Evolutionary conservation across 2,329 filamentous ascomycete species (phyloP), one percentile per base, ranked within the genome.

Genomic region (Ceratocystis alfenasii): DNA sequence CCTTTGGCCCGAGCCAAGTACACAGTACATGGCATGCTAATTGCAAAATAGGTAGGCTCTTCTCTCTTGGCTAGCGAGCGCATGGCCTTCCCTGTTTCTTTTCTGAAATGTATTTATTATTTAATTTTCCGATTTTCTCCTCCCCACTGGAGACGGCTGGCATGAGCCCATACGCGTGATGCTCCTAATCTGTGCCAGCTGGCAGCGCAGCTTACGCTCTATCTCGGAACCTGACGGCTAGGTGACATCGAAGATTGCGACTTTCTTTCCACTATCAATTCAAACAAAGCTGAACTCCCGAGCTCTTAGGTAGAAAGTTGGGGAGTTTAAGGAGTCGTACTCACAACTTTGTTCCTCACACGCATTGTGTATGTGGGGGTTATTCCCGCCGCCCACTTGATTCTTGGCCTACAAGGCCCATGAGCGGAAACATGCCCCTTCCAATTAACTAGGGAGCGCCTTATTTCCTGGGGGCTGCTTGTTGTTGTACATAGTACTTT

Each of bases 211-310:
- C 46, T n/a, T 17, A 10, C 46, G 46, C 46, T 36, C 10, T 12
- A 20, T 8, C 4, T 59, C 53, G 25, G 53, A 17, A 59, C 53
- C n/a, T 59, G 53, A 17, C 53, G 6, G 28, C 17, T 59, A 12
- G 46, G 53, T 59, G 53, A 59, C 53, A 59, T 59, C 33, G 53
- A 59, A 59, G 53, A 59, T 59, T 59, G 53, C 25, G 53, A 59
- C 53, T 59, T 33, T 12, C 53, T 17, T 15, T 7, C 5, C 4
- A 30, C 12, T 8, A 4, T 59, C n/a, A 3, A 36, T 59, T 59
- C 53, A 59, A 25, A 17, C 22, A 53, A 25, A 25, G 20, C 48
- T n/a, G 45, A 25, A 20, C 6, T 25, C 20, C 20, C 5, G 20
- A 53, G 48, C 17, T 33, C 12, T 30, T 7, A 33, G 25, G 28